Percentiles rank a stretch among this genome's conserved stretches.
phyloP scores from a whole-genome alignment of 805 yeast genomes.

The Candida mattraensis region DNA sequence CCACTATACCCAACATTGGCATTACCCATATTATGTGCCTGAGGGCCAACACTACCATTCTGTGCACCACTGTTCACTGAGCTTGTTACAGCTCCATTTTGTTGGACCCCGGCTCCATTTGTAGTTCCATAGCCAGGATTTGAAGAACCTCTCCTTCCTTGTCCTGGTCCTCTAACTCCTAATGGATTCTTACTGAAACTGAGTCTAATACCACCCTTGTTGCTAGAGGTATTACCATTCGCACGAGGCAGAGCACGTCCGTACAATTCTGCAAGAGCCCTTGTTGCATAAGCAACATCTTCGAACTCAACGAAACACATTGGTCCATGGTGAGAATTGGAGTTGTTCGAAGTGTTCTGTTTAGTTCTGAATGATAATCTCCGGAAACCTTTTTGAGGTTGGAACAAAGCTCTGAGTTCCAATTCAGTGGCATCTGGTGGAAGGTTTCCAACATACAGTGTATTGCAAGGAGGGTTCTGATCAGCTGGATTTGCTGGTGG shows the following conservation, averaged over 20 bases:
- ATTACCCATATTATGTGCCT: conserved; percentile 10
- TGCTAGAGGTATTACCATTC: conserved; percentile 40
- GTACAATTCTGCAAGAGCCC: conserved; percentile 90
- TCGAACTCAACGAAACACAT: conserved; percentile 99
- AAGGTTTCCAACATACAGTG: conserved; percentile 92
- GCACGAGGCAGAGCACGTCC: conserved; percentile 89
- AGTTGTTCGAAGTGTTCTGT: conserved; percentile 29
- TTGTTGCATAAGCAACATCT: conserved; percentile 89
- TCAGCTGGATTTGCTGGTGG: conserved; percentile 98
- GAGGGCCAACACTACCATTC: conserved; percentile 11
- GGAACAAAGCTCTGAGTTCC: conserved; percentile 82
- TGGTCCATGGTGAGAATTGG: conserved; percentile 75
- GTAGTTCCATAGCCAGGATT: conserved; percentile 19
- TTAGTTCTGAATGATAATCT: conserved; percentile 89
- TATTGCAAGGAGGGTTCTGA: conserved; percentile 98
- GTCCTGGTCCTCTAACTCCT: conserved; percentile 79
- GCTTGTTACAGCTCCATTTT: conserved; percentile 7
- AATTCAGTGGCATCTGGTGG: conserved; percentile 97
- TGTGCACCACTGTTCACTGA: conserved; percentile 8
- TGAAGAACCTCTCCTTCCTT: conserved; percentile 29
- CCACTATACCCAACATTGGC: conserved; percentile 16
- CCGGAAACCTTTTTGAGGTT: conserved; percentile 90
- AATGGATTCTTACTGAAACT: conserved; percentile 95
- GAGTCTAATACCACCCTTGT: conserved; percentile 90
- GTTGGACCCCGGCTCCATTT: conserved; percentile 8